Conservation (phyloP, 768 basidiomycete species). For the Mrakia blollopis region DNA sequence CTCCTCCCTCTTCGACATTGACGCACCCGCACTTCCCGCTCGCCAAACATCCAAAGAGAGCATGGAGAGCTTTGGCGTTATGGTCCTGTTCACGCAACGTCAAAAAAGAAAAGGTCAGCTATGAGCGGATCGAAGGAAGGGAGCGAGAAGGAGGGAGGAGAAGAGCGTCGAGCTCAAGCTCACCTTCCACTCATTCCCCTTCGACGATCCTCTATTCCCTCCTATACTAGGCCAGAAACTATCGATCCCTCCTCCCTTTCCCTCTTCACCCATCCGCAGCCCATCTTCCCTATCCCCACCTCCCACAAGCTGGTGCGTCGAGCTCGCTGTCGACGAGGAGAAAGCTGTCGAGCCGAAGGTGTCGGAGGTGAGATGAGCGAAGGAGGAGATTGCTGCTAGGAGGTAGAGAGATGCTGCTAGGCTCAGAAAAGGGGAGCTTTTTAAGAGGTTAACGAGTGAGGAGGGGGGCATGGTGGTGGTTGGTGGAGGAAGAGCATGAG, state of each 20-base stretch:
- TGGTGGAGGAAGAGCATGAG: no score
- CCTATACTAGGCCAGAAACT: neutral
- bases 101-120: neutral
- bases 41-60: neutral
- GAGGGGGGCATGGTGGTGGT: neutral
- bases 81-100: neutral
- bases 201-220: neutral
- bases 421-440: neutral
- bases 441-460: neutral
- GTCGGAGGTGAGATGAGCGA: neutral
- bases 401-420: neutral
- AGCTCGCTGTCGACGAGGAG: no score
- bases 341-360: no score
- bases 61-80: neutral
- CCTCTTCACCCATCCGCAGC: no score
- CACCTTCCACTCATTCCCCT: neutral
- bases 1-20: neutral
- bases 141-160: no score
- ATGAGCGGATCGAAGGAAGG: no score
- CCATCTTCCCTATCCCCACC: neutral
- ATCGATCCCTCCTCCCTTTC: neutral
- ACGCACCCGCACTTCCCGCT: neutral
- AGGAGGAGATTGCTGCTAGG: neutral
- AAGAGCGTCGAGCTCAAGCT: no score
- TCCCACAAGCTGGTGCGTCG: no score